phyloP scores from a whole-genome alignment of 2,329 filamentous ascomycete species.

The Amauroascus verrucosus region DNA sequence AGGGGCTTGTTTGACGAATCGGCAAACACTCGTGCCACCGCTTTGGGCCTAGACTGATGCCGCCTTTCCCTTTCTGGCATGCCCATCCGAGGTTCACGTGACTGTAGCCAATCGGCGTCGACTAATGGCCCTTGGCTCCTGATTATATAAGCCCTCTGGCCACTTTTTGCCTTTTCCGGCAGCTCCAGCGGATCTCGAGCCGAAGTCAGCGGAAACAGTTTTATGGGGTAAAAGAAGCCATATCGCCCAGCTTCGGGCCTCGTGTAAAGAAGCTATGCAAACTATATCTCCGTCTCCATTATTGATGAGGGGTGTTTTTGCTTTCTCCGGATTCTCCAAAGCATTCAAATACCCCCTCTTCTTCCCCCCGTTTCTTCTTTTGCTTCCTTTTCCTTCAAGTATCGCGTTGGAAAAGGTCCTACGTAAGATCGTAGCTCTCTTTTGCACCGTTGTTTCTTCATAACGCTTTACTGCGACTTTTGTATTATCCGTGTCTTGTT shows the following conservation, averaged over 20 bases:
- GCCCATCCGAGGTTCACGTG: background rate
- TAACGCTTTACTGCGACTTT: background rate
- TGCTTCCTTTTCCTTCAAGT: background rate
- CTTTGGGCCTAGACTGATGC: background rate
- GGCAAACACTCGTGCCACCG: constrained; percentile 6
- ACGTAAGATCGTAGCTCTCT: constrained; percentile 4
- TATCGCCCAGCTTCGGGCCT: background rate
- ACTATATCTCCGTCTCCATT: background rate
- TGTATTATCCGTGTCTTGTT: background rate
- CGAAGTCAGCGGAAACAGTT: background rate
- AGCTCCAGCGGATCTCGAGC: background rate
- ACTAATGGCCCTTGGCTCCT: background rate
- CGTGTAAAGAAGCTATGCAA: background rate
- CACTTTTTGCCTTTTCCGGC: constrained; percentile 4
- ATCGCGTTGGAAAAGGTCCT: constrained; percentile 6
- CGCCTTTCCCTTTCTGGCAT: constrained; percentile 4
- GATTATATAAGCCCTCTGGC: background rate
- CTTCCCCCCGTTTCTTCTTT: background rate
- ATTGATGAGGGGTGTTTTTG: background rate
- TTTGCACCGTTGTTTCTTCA: constrained; percentile 4
- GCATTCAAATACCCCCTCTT: constrained; percentile 7
- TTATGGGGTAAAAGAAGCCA: background rate
- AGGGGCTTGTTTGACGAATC: background rate
- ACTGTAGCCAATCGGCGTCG: constrained; percentile 3
- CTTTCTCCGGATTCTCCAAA: background rate